Conservation (phyloP, 2,329 filamentous ascomycete species). For the Arachnopeziza araneosa region DNA sequence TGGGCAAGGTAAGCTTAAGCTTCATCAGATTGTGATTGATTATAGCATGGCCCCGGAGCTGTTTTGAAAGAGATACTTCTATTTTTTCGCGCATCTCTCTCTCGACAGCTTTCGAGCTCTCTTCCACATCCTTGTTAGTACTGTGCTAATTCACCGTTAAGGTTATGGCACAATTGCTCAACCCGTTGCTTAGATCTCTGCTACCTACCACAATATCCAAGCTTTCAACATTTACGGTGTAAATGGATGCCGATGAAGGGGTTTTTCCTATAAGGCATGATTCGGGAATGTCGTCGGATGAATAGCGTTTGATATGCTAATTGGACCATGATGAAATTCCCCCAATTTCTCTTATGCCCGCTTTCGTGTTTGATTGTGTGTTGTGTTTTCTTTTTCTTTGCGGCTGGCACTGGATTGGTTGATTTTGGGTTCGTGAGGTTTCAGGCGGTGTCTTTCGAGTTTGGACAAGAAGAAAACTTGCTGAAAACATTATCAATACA, state of each 20-base stretch:
- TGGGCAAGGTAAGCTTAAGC: conserved; percentile 43
- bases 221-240: background rate
- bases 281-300: too few relatives aligned
- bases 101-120: background rate
- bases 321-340: too few relatives aligned
- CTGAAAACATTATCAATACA: too few relatives aligned
- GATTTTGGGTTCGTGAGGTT: too few relatives aligned
- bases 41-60: background rate
- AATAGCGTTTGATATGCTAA: too few relatives aligned
- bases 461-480: too few relatives aligned
- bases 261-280: background rate
- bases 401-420: too few relatives aligned
- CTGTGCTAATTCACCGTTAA: background rate
- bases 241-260: background rate
- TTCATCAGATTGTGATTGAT: background rate
- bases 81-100: background rate
- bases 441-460: too few relatives aligned
- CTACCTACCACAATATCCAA: background rate
- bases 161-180: conserved; percentile 41
- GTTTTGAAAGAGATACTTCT: background rate
- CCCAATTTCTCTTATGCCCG: too few relatives aligned
- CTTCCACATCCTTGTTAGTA: background rate
- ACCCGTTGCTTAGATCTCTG: conserved; percentile 11
- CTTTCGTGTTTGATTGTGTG: too few relatives aligned
- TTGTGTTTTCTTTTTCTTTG: too few relatives aligned